phyloP scores from a whole-genome alignment of 805 yeast species.

The Cyberlindnera xishuangbannaensis region DNA sequence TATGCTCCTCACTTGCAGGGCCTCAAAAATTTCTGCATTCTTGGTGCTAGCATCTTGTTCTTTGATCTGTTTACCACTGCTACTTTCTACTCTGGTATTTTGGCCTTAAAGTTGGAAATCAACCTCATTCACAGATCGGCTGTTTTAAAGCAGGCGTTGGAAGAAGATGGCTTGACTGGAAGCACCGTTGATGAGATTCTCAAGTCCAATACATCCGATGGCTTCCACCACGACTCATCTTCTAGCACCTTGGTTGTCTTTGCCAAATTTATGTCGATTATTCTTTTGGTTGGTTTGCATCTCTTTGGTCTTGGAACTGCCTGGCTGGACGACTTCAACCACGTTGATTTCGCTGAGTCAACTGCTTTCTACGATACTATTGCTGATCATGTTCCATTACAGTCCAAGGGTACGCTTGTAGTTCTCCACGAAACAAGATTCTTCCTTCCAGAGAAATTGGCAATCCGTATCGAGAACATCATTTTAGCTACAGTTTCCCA shows the following conservation, averaged over 20 bases:
- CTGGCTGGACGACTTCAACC: slow-evolving; percentile 54
- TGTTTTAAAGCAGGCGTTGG: slow-evolving; percentile 69
- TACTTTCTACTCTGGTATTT: slow-evolving; percentile 78
- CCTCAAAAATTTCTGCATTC: slow-evolving; percentile 71
- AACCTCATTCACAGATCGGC: slow-evolving; percentile 78
- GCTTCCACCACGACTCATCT: slow-evolving; percentile 27
- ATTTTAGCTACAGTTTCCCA: slow-evolving; percentile 44
- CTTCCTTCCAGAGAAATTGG: slow-evolving; percentile 50
- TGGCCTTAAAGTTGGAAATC: slow-evolving; percentile 86
- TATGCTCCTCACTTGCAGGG: slow-evolving; percentile 66
- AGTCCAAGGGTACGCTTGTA: slow-evolving; percentile 45
- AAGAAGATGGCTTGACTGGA: slow-evolving; percentile 86
- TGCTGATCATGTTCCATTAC: slow-evolving; percentile 29
- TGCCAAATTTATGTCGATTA: slow-evolving; percentile 55
- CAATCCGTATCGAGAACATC: slow-evolving; percentile 58
- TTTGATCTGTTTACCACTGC: slow-evolving; percentile 68
- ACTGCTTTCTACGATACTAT: slow-evolving; percentile 22
- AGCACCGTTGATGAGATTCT: slow-evolving; percentile 67
- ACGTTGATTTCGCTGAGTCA: slow-evolving; percentile 18
- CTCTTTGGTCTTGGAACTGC: slow-evolving; percentile 64
- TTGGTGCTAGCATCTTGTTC: slow-evolving; percentile 62
- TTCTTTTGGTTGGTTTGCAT: slow-evolving; percentile 56
- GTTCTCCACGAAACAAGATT: slow-evolving; percentile 52
- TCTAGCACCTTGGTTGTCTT: slow-evolving; percentile 42
- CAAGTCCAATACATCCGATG: slow-evolving; percentile 21